These are phyloP conservation scores for Aspergillus indologenus DNA, from an alignment of 495 filamentous ascomycete species.

Conservation along the genomic window DNA sequence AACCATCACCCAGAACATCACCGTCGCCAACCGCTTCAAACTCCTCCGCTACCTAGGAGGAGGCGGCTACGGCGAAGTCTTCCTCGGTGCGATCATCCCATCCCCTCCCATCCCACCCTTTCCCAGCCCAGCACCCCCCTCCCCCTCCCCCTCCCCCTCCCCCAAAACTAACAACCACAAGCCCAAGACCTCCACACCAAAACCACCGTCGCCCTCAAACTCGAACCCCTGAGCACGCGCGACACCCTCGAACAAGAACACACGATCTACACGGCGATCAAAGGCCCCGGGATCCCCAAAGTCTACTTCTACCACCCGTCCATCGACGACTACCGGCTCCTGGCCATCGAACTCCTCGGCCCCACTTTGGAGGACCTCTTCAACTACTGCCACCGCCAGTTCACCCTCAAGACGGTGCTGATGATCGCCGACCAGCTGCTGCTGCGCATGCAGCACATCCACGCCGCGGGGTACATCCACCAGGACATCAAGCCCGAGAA, in stretches of 20 bases:
- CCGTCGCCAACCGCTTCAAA: not conserved
- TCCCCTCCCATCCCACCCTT: not conserved
- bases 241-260: not conserved
- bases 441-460: constrained; percentile 11
- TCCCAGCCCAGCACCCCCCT: not conserved
- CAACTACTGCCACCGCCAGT: constrained; percentile 28
- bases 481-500: constrained; percentile 40
- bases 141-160: not conserved
- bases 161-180: not conserved
- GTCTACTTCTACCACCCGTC: constrained; percentile 24
- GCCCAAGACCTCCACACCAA: not conserved
- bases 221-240: not conserved
- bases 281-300: constrained; percentile 26
- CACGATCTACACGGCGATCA: not conserved
- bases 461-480: constrained; percentile 29
- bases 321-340: constrained; percentile 25
- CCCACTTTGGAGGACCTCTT: constrained; percentile 37
- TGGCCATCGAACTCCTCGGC: constrained; percentile 37
- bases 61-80: not conserved
- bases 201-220: not conserved
- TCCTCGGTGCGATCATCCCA: not conserved
- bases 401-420: constrained; percentile 37
- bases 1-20: not conserved
- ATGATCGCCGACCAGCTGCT: constrained; percentile 34
- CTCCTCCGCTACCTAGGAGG: not conserved